These are phyloP conservation scores for Monosporascus ibericus DNA, from an alignment of 2,329 filamentous ascomycete genomes.

Conservation along the genomic window DNA sequence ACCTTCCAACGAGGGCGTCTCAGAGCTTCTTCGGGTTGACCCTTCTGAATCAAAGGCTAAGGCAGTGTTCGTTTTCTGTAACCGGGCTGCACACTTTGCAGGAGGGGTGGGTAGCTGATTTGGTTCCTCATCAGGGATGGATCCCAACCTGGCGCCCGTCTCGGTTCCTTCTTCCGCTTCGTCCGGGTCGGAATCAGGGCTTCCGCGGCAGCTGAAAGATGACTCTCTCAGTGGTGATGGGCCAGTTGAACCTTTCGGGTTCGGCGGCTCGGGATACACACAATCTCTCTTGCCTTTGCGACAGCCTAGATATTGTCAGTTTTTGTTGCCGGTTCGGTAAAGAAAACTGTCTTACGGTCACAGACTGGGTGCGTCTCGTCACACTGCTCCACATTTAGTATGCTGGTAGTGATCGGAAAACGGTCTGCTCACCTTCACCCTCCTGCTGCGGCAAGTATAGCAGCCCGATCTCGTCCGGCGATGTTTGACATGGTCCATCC, in stretches of 20 bases:
- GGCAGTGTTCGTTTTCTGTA: slow-evolving; percentile 31
- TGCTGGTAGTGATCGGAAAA: slow-evolving; percentile 5
- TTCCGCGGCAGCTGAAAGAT: slow-evolving; percentile 34
- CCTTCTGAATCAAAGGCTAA: slow-evolving; percentile 32
- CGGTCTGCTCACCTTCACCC: slow-evolving; percentile 63
- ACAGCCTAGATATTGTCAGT: slow-evolving; percentile 56
- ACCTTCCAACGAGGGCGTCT: slow-evolving; percentile 46
- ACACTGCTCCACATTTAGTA: slow-evolving; percentile 53
- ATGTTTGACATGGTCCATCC: slow-evolving; percentile 76
- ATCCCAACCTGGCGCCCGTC: slow-evolving; percentile 38
- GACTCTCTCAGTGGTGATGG: slow-evolving; percentile 33
- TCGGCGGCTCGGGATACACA: slow-evolving; percentile 70
- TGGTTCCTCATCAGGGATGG: slow-evolving; percentile 36
- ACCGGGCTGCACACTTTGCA: slow-evolving; percentile 14
- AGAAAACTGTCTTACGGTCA: slow-evolving; percentile 51
- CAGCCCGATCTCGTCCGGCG: slow-evolving; percentile 90
- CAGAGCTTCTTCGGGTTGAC: slow-evolving; percentile 41
- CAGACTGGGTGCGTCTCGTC: slow-evolving; percentile 85
- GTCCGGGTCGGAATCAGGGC: slow-evolving; percentile 49
- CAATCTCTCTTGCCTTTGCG: slow-evolving; percentile 89
- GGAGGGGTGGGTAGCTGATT: slow-evolving; percentile 8
- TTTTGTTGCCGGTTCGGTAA: slow-evolving; percentile 1
- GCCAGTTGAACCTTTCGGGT: slow-evolving; percentile 32
- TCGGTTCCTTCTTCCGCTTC: slow-evolving; percentile 43
- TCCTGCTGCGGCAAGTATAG: slow-evolving; percentile 79